Evolutionary conservation across 208 protist genomes (phyloP).

Genomic region (Trypanosoma melophagium): DNA sequence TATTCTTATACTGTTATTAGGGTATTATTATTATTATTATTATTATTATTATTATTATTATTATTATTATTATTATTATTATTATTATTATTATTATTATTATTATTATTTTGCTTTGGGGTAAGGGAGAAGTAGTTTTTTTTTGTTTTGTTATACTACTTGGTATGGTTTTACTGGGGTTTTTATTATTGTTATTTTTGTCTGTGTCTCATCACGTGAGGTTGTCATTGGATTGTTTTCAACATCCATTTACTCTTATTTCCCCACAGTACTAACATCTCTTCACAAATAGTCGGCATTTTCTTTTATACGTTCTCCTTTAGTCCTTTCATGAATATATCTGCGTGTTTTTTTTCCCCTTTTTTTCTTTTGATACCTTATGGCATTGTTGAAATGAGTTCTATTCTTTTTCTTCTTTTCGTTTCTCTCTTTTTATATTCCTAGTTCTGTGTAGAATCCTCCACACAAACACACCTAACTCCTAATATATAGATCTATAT

Average conservation of each 20-base stretch:
- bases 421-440: background rate
- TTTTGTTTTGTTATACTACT: background rate
- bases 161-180: background rate
- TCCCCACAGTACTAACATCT: too few species aligned
- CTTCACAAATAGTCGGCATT: too few species aligned
- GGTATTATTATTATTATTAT: background rate
- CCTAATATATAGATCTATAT: too few species aligned
- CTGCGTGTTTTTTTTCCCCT: background rate
- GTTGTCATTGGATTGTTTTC: too few species aligned
- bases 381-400: background rate
- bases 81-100: background rate
- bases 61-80: too few species aligned
- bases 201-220: too few species aligned
- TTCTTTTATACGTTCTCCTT: too few species aligned
- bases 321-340: background rate
- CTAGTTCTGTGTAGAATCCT: too few species aligned
- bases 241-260: too few species aligned
- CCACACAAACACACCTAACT: too few species aligned
- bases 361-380: slow-evolving; percentile 3
- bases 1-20: background rate
- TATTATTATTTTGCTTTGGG: background rate
- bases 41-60: background rate
- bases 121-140: too few species aligned
- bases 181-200: background rate
- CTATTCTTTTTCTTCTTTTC: background rate